Evolutionary conservation across 1,284 basidiomycete species (phyloP).

Genomic region (Blastosporella zonata): DNA sequence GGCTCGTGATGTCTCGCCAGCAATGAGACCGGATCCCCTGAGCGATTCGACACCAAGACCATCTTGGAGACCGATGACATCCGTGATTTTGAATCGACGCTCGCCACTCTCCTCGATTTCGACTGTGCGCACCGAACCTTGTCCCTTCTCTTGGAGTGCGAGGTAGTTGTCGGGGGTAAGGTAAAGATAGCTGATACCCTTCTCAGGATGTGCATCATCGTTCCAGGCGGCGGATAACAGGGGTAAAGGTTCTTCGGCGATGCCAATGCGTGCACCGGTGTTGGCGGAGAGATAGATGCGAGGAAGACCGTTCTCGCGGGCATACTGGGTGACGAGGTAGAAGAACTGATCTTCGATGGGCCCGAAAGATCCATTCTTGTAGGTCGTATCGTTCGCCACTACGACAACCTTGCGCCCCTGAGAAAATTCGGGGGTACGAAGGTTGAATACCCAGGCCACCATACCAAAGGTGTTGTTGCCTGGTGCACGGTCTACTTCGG

Average conservation of each 20-base stretch:
- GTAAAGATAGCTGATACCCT: slow-evolving; percentile 97
- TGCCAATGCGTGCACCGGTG: slow-evolving; percentile 94
- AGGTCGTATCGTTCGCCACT: slow-evolving; percentile 98
- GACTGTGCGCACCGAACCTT: slow-evolving; percentile 76
- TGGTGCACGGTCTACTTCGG: slow-evolving; percentile 87
- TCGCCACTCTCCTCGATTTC: slow-evolving; percentile 88
- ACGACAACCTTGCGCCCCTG: slow-evolving; percentile 86
- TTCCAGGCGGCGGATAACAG: slow-evolving; percentile 94
- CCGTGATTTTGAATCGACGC: slow-evolving; percentile 89
- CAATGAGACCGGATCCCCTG: slow-evolving; percentile 96
- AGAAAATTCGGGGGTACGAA: slow-evolving; percentile 93
- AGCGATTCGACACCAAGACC: slow-evolving; percentile 98
- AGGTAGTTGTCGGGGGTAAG: slow-evolving; percentile 84
- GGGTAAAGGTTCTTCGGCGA: slow-evolving; percentile 90
- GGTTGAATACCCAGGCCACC: slow-evolving; percentile 96
- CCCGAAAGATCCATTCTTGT: slow-evolving; percentile 98
- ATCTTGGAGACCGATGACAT: slow-evolving; percentile 94
- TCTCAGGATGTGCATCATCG: slow-evolving; percentile 79
- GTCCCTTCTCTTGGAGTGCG: slow-evolving; percentile 80
- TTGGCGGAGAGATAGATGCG: slow-evolving; percentile 98
- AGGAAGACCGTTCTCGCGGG: slow-evolving; percentile 84
- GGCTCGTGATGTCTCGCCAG: slow-evolving; percentile 96
- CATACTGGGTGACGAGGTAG: slow-evolving; percentile 92
- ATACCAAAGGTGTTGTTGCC: slow-evolving; percentile 97
- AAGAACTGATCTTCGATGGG: slow-evolving; percentile 97